Evolutionary conservation across 495 filamentous ascomycete species (phyloP).

Genomic region (Penicillium maclennaniae): DNA sequence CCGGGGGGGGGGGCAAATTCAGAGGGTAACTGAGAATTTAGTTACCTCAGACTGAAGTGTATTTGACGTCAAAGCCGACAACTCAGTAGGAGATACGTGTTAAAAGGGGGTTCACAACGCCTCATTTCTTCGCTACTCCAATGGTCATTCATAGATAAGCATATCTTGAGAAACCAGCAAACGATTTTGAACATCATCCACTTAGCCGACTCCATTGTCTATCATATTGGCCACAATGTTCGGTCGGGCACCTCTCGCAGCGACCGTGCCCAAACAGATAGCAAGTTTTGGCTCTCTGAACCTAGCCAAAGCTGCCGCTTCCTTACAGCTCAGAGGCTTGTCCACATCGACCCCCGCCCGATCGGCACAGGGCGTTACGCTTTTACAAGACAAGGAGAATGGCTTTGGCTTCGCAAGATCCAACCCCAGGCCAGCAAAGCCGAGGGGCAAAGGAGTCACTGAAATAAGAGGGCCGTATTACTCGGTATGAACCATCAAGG

Average conservation of each 20-base stretch:
- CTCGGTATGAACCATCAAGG: constrained; percentile 28
- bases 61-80: constrained; percentile 27
- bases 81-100: too few species aligned
- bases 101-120: not conserved
- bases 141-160: not conserved
- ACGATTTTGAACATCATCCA: not conserved
- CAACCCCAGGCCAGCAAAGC: constrained; percentile 49
- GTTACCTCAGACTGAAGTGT: constrained; percentile 16
- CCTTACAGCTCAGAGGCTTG: constrained; percentile 11
- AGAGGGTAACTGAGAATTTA: not conserved
- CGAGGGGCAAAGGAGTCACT: constrained; percentile 47
- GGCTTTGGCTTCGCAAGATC: constrained; percentile 54
- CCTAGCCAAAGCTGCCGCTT: constrained; percentile 7
- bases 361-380: constrained; percentile 21
- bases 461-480: constrained; percentile 58
- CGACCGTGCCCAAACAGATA: not conserved
- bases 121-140: not conserved
- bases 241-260: not conserved
- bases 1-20: not conserved
- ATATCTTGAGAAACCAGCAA: too few species aligned
- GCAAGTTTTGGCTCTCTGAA: constrained; percentile 1
- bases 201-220: not conserved
- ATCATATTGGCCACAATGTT: constrained; percentile 2
- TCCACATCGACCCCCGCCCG: constrained; percentile 9
- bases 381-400: constrained; percentile 49